Evolutionary conservation across 2,329 filamentous ascomycete species (phyloP), one percentile per base, ranked within the genome.

Genomic region (Phyllosticta citribraziliensis): DNA sequence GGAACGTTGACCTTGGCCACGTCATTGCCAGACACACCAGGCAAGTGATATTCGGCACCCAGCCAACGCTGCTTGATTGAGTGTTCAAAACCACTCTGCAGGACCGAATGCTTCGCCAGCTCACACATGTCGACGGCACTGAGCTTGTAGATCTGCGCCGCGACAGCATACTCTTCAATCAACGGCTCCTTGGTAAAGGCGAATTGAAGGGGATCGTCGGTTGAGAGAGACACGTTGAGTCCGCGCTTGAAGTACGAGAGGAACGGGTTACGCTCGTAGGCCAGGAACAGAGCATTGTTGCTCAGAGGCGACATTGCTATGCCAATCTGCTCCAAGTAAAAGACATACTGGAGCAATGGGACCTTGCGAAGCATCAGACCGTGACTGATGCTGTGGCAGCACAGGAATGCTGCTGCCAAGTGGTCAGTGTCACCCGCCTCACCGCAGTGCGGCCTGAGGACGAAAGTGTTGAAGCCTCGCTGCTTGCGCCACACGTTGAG

Each of bases 271-370:
- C 95, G 86, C 74, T 99, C 94, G 70, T 99, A 97, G 0, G 93
- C 91, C 58, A 99, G 78, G 77, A 99, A 99, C 33, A 99, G 78
- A 0, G 94, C 94, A 68, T 99, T 99, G 78, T 99, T 99, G 74
- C 91, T 96, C 54, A 99, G 81, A 2, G 94, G 94, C n/a, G 93
- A 97, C 94, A 99, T 99, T 64, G 94, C 94, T 65, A 99, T 94
- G 62, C 94, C 94, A 64, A 99, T 97, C 71, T 97, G 93, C 70
- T 99, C 92, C 20, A 99, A 84, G 69, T 99, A 99, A 77, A 96
- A 99, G 57, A 97, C 85, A 74, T 99, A 99, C 74, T 99, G 94
- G 60, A 99, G 77, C 63, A 99, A 77, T 2, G 94, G 94, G 2
- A 97, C 92, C 72, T 99, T 99, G 64, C 94, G 88, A 50, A 99